Evolutionary conservation across 257 asterid species (phyloP).

Genomic region (Sherardia arvensis): DNA sequence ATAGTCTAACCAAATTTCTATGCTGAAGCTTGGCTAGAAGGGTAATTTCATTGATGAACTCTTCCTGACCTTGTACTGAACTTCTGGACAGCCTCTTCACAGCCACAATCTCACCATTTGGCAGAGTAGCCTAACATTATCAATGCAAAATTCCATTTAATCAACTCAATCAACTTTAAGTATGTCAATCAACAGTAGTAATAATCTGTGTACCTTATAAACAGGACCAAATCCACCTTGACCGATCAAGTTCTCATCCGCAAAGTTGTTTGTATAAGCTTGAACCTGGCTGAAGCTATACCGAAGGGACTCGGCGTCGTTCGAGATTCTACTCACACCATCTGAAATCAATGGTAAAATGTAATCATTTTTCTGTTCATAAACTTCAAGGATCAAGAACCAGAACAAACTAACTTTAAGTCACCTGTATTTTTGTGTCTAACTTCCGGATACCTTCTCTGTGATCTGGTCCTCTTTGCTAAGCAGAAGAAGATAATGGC

Average conservation of each 20-base stretch:
- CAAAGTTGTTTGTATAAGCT: conserved; percentile 15
- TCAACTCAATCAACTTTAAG: too few relatives aligned
- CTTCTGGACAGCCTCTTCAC: conserved; percentile 20
- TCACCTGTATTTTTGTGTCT: not conserved
- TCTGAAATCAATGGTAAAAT: too few relatives aligned
- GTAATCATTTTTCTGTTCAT: not conserved
- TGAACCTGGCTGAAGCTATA: conserved; percentile 6
- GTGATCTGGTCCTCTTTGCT: not conserved
- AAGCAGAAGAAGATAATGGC: not conserved
- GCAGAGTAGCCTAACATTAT: conserved; percentile 15
- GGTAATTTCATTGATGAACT: conserved; percentile 19
- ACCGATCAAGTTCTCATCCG: conserved; percentile 11
- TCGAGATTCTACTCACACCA: not conserved
- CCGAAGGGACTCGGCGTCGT: not conserved
- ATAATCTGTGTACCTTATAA: conserved; percentile 19
- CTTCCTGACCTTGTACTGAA: conserved; percentile 16
- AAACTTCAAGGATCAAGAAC: too few relatives aligned
- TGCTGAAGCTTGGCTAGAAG: conserved; percentile 24
- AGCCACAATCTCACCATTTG: conserved; percentile 19
- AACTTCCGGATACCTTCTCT: not conserved
- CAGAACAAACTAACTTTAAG: not conserved
- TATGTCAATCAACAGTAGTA: too few relatives aligned
- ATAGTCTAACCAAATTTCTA: conserved; percentile 19
- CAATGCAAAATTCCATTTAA: not conserved
- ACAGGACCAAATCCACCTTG: conserved; percentile 19